Evolutionary conservation across 2,329 filamentous ascomycete species (phyloP), one percentile per base, ranked within the genome.

Genomic region (Hysterium pulicare): DNA sequence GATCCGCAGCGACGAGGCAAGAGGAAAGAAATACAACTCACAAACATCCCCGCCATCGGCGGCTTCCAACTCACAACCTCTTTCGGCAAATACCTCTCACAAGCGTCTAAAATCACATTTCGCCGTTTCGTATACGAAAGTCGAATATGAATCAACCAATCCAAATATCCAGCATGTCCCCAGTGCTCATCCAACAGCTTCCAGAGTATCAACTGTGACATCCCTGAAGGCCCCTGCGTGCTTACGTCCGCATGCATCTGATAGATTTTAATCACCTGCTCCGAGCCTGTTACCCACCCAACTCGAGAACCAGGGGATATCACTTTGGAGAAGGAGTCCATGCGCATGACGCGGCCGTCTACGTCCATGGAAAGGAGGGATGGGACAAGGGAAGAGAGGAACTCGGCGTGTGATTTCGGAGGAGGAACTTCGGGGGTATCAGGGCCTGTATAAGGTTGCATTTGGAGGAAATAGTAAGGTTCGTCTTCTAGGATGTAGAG

Each of bases 241-340:
- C 83, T 85, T 17, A 85, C 81, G 68, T 98, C 93, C 51, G 84
- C 83, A 67, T 94, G 88, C 33, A 86, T 84, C 48, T 84, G 75
- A 68, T 88, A 95, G 30, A 86, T 79, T 66, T 95, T 87, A 44
- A 94, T 72, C 45, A 98, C 76, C 70, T 96, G 86, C 57, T 85
- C 84, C 2, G 87, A 87, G 1, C 83, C 91, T 0, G 91, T 95
- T 45, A 96, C 78, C 91, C 93, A 98, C 32, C 90, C 90, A 31
- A 86, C 70, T 33, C 90, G 81, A 11, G 85, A 83, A 7, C 90
- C 90, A 0, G 91, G 90, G 0, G 89, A 78, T 23, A 95, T 76
- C 1, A 95, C 87, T 71, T 96, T 96, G 58, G 87, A 94, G 70
- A 96, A 94, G 0, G 89, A 95, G 64, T 96, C 90, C 68, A 96